Base-by-base conservation (phyloP, 768 basidiomycete species). In the Cystofilobasidium bisporidii region DNA sequence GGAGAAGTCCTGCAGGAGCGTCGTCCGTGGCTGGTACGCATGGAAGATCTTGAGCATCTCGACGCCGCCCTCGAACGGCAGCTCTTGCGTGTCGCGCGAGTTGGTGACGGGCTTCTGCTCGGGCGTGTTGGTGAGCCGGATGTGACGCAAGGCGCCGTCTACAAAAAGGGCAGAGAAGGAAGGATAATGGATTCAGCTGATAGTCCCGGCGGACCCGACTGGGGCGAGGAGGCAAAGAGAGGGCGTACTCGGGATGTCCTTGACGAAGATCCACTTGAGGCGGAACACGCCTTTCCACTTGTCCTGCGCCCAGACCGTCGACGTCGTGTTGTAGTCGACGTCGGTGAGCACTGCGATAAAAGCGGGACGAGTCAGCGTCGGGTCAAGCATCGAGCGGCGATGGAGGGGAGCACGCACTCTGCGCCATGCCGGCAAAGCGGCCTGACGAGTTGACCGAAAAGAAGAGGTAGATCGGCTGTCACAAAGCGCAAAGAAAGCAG, bases 221-320 rank as follows among this genome's bases (percentile, higher is more conserved):
- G n/a, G n/a, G 10, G 24, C 32, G 40, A 55, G 56, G n/a, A 26
- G 38, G 38, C 26, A 24, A 18, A 20, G 57, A 36, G n/a, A 20
- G 75, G 15, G 63, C 61, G 32, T 11, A 69, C 67, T 41, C 9
- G 68, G 63, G 17, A 78, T 91, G 75, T 97, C 94, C 66, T 91
- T 86, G 65, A 99, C 92, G 75, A 91, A 98, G 71, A 98, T 86
- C 96, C 96, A 98, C 65, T 87, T 84, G 30, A 99, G 91, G 79
- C 93, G 94, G 81, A 99, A 96, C 62, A 98, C 91, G 28, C 96
- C 96, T 78, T 99, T 98, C 96, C 96, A 99, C 76, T 99, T 99
- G 78, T 98, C 93, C 40, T 93, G 93, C 0, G 93, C 93, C 96
- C 96, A 99, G 24, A 99, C 96, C 1, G 88, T 97, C 70, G 48